Percentiles rank a stretch among this genome's conserved stretches.
These are phyloP conservation scores for Centaurea solstitialis DNA, from an alignment of 129 eudicot genomes.

Conservation along the genomic window DNA sequence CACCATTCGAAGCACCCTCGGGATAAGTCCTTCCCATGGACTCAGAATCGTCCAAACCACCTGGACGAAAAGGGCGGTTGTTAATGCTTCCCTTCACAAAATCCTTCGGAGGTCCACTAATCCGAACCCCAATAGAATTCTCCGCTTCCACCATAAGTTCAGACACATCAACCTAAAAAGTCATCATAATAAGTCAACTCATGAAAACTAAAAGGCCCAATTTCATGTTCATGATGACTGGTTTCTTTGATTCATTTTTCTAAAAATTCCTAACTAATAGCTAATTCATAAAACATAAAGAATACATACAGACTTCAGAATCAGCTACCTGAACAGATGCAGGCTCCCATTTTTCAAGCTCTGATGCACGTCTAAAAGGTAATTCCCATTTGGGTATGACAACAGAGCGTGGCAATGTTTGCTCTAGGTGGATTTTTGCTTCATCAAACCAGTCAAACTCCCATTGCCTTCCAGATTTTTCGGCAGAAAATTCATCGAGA, in stretches of 20 bases:
- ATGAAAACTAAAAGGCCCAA: neutral
- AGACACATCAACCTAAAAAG: conserved; percentile 72
- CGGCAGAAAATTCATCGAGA: conserved; percentile 75
- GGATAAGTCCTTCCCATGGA: conserved; percentile 67
- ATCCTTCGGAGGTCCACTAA: conserved; percentile 95
- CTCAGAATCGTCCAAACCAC: conserved; percentile 84
- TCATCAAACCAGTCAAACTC: conserved; percentile 94
- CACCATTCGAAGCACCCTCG: conserved; percentile 82
- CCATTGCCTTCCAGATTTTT: conserved; percentile 89
- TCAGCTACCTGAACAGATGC: conserved; percentile 67
- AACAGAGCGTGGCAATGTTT: conserved; percentile 79
- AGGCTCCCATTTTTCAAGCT: conserved; percentile 69
- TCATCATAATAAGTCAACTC: conserved; percentile 35
- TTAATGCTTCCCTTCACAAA: conserved; percentile 88
- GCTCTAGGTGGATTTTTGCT: conserved; percentile 70
- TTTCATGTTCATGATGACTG: neutral
- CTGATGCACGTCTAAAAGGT: conserved; percentile 64
- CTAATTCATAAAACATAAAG: neutral
- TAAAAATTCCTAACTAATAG: neutral
- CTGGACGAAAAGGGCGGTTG: conserved; percentile 97
- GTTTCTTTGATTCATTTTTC: conserved; percentile 10
- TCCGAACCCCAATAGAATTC: conserved; percentile 77
- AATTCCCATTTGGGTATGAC: conserved; percentile 92
- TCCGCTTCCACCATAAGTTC: conserved; percentile 70
- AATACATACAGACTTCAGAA: neutral